Conservation (phyloP, 306 rosid species). For the Cucumis hystrix region DNA sequence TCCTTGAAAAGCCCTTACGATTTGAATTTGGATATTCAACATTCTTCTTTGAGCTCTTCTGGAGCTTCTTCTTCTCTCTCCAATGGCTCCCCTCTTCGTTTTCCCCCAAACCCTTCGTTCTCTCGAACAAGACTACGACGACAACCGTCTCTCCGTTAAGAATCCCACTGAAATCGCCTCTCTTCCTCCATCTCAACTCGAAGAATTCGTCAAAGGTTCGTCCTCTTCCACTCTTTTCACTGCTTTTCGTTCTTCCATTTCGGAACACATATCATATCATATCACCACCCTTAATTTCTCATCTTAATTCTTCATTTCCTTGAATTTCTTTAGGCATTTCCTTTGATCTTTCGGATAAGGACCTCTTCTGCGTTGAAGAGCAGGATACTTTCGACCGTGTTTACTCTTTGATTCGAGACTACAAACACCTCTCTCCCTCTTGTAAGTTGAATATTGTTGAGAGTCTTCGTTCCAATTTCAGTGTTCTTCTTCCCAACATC, state of each 20-base stretch:
- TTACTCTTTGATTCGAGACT: slow-evolving; percentile 51
- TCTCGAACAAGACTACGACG: slow-evolving; percentile 52
- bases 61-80: slow-evolving; percentile 6
- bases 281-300: not conserved
- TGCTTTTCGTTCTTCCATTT: not conserved
- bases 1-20: not conserved
- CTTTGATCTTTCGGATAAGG: slow-evolving; percentile 85
- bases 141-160: slow-evolving; percentile 39
- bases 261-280: not conserved
- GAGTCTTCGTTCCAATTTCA: slow-evolving; percentile 72
- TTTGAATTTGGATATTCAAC: not conserved
- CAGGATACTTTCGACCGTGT: slow-evolving; percentile 78
- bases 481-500: slow-evolving; percentile 85
- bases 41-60: not conserved
- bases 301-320: not conserved
- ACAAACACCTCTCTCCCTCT: slow-evolving; percentile 32
- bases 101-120: slow-evolving; percentile 54
- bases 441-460: slow-evolving; percentile 65
- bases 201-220: slow-evolving; percentile 87
- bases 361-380: slow-evolving; percentile 60
- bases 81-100: slow-evolving; percentile 65
- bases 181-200: slow-evolving; percentile 49
- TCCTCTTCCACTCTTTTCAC: not conserved
- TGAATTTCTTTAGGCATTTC: slow-evolving; percentile 37
- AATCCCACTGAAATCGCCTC: slow-evolving; percentile 32